phyloP scores from a whole-genome alignment of 176 grass and related monocot species.

The Carex cristatella region DNA sequence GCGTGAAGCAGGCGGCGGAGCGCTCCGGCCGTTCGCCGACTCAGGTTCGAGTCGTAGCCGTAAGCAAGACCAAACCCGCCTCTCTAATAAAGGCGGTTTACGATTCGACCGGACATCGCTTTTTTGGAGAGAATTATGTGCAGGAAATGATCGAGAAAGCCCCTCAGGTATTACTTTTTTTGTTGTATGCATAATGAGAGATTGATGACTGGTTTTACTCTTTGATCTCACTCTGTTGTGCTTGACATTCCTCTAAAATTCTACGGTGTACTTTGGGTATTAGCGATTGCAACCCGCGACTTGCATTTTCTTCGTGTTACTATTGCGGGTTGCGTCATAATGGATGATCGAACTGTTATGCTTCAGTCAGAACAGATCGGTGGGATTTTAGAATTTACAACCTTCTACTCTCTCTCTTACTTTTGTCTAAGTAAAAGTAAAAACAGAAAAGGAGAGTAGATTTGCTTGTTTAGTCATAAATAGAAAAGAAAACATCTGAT shows the following conservation, averaged over 20 bases:
- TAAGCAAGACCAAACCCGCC: conserved; percentile 81
- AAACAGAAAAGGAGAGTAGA: not conserved
- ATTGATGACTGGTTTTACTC: not conserved
- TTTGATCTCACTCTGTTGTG: not conserved
- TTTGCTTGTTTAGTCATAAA: not conserved
- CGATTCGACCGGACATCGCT: conserved; percentile 66
- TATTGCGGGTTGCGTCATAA: not conserved
- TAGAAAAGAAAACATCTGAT: not conserved
- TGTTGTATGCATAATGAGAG: not conserved
- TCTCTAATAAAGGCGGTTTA: conserved; percentile 50
- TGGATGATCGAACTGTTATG: not conserved
- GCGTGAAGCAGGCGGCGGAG: conserved; percentile 67
- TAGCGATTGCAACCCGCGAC: not conserved
- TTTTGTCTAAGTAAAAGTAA: not conserved
- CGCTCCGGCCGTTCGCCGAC: conserved; percentile 36
- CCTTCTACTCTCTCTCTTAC: not conserved
- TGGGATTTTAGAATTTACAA: not conserved
- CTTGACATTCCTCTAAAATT: not conserved
- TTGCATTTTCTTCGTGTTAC: not conserved
- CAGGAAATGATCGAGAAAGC: conserved; percentile 94
- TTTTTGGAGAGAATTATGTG: conserved; percentile 92
- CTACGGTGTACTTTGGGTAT: not conserved
- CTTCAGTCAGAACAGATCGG: not conserved
- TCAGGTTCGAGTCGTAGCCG: conserved; percentile 63
- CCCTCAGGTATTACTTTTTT: conserved; percentile 42